A percentile compares a stretch with the other conserved stretches of the same genome.
Conservation (phyloP, 768 basidiomycete genomes). For the Pleurotus giganteus region DNA sequence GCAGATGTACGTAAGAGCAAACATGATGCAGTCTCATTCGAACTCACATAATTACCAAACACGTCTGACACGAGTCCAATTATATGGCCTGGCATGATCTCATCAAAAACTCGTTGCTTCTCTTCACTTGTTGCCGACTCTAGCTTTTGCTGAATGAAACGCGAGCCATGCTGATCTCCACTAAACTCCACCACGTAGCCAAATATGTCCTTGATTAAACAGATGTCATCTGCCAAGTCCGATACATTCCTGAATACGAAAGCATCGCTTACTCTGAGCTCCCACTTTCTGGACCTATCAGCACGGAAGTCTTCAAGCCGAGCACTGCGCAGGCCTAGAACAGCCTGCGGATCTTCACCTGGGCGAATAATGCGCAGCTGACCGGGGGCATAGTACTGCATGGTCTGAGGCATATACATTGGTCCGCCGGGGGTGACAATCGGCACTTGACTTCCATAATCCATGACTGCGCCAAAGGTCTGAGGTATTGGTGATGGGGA, state of each 20-base stretch:
- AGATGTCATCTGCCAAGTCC: slow-evolving; percentile 5
- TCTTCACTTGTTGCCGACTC: slow-evolving; percentile 77
- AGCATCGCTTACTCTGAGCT: slow-evolving; percentile 56
- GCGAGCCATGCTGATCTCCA: slow-evolving; percentile 95
- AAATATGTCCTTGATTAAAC: slow-evolving; percentile 65
- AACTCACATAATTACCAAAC: slow-evolving; percentile 91
- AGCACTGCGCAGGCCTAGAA: slow-evolving; percentile 56
- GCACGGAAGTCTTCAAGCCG: slow-evolving; percentile 83
- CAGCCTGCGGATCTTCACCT: slow-evolving; percentile 33
- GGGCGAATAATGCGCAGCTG: slow-evolving; percentile 43
- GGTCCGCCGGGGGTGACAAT: slow-evolving; percentile 42
- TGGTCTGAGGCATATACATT: slow-evolving; percentile 38
- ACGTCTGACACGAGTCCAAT: slow-evolving; percentile 85
- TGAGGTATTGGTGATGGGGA: slow-evolving; percentile 42
- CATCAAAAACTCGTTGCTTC: slow-evolving; percentile 77
- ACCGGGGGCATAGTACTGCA: slow-evolving; percentile 34
- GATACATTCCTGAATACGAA: neutral
- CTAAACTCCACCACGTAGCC: slow-evolving; percentile 90
- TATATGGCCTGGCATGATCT: slow-evolving; percentile 77
- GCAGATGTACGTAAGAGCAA: neutral
- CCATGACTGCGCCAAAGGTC: slow-evolving; percentile 41
- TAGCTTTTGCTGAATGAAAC: slow-evolving; percentile 91
- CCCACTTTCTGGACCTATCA: slow-evolving; percentile 80
- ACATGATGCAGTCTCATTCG: neutral
- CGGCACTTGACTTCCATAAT: slow-evolving; percentile 47